These are phyloP conservation scores for Ophiostoma sp. DNA, from an alignment of 2,329 filamentous ascomycete species.

Conservation along the genomic window DNA sequence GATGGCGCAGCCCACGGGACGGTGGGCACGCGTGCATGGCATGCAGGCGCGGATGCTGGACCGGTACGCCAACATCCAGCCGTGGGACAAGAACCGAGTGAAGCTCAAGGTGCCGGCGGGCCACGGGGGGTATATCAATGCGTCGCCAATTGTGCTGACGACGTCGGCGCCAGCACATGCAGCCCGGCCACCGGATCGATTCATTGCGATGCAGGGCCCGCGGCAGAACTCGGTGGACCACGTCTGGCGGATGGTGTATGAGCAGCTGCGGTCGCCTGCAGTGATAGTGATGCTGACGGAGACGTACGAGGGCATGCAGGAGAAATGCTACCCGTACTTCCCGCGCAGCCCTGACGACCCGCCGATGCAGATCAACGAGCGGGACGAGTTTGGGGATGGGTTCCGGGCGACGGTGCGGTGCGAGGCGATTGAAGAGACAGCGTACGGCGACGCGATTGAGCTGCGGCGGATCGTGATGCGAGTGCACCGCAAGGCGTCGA, in stretches of 20 bases:
- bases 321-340: slow-evolving; percentile 90
- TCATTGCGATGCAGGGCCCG: slow-evolving; percentile 92
- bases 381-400: slow-evolving; percentile 59
- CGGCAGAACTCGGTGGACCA: slow-evolving; percentile 70
- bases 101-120: slow-evolving; percentile 70
- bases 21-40: slow-evolving; percentile 48
- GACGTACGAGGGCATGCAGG: slow-evolving; percentile 66
- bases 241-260: slow-evolving; percentile 93
- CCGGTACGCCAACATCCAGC: slow-evolving; percentile 83
- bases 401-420: slow-evolving; percentile 66
- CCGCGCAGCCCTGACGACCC: slow-evolving; percentile 53
- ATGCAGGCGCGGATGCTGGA: slow-evolving; percentile 60
- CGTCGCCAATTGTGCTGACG: slow-evolving; percentile 61
- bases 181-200: slow-evolving; percentile 45
- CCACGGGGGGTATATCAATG: slow-evolving; percentile 74
- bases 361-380: slow-evolving; percentile 53
- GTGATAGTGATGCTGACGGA: slow-evolving; percentile 95
- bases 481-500: slow-evolving; percentile 32
- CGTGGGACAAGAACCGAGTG: slow-evolving; percentile 81
- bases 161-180: slow-evolving; percentile 32
- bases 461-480: slow-evolving; percentile 65
- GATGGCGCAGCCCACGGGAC: slow-evolving; percentile 36
- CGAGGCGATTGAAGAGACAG: slow-evolving; percentile 53
- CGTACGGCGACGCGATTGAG: slow-evolving; percentile 56
- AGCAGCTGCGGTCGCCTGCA: slow-evolving; percentile 64